Percentiles rank a stretch among this genome's conserved stretches.
These are phyloP conservation scores for Blepharisma undulans DNA, from an alignment of 169 alveolate genomes.

Conservation along the genomic window DNA sequence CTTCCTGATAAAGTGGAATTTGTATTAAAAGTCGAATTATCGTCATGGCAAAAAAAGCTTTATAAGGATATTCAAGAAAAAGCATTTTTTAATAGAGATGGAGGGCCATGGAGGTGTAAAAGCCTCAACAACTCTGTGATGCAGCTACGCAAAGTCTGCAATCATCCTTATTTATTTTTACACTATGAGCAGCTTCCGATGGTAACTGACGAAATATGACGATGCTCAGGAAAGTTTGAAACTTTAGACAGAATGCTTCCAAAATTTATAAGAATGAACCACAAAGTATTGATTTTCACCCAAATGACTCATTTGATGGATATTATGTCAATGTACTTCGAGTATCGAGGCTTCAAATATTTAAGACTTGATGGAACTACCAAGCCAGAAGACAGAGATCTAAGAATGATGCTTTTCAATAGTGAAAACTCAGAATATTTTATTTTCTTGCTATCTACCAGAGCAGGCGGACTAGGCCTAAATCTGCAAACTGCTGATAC, in stretches of 20 bases:
- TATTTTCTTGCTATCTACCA: slow-evolving; percentile 94
- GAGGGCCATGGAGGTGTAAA: slow-evolving; percentile 74
- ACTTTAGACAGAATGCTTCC: slow-evolving; percentile 93
- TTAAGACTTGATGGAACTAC: slow-evolving; percentile 96
- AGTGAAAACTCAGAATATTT: slow-evolving; percentile 80
- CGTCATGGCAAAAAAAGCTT: slow-evolving; percentile 91
- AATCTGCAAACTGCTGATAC: slow-evolving; percentile 96
- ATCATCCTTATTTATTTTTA: slow-evolving; percentile 92
- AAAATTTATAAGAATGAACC: slow-evolving; percentile 86
- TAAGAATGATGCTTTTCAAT: slow-evolving; percentile 81
- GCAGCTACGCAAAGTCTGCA: slow-evolving; percentile 93
- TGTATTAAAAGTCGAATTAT: slow-evolving; percentile 87
- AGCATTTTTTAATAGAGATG: slow-evolving; percentile 62
- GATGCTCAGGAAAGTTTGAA: slow-evolving; percentile 94
- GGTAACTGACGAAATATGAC: slow-evolving; percentile 80
- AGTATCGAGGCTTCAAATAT: slow-evolving; percentile 78
- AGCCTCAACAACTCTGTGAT: slow-evolving; percentile 90
- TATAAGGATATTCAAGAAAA: slow-evolving; percentile 86
- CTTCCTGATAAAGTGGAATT: slow-evolving; percentile 91
- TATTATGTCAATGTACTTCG: slow-evolving; percentile 87
- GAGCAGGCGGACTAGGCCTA: slow-evolving; percentile 99
- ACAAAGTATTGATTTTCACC: slow-evolving; percentile 91
- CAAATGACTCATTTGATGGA: slow-evolving; percentile 94
- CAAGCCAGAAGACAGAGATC: slow-evolving; percentile 91
- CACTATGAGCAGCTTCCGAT: slow-evolving; percentile 40